A percentile compares a stretch with the other conserved stretches of the same genome.
These are phyloP conservation scores for Candida alai DNA, from an alignment of 805 yeast genomes.

Conservation along the genomic window DNA sequence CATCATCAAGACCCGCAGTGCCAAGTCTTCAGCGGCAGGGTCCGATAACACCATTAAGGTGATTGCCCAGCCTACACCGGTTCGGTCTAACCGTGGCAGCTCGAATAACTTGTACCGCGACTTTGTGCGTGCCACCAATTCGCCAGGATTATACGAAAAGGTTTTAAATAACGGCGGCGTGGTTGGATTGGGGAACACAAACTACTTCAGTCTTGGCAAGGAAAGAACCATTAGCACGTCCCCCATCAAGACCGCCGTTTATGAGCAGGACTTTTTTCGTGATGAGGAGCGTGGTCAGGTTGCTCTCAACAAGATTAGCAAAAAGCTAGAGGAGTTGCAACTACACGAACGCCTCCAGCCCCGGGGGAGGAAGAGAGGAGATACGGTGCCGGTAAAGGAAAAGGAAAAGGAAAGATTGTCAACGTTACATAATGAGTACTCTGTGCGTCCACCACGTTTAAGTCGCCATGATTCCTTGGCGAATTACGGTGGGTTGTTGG, in stretches of 20 bases:
- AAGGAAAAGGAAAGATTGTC: neutral
- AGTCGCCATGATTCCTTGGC: too few relatives aligned
- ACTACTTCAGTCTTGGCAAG: conserved; percentile 30
- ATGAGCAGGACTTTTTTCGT: too few relatives aligned
- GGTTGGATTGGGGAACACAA: conserved; percentile 36
- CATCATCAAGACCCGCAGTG: neutral
- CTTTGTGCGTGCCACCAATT: conserved; percentile 9
- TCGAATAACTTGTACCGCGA: conserved; percentile 6
- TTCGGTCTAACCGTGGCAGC: neutral
- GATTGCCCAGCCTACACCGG: conserved; percentile 9
- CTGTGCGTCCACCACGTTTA: too few relatives aligned
- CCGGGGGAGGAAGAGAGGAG: conserved; percentile 5
- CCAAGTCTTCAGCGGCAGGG: neutral
- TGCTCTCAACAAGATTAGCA: conserved; percentile 16
- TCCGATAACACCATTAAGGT: conserved; percentile 4
- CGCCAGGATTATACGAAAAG: conserved; percentile 18
- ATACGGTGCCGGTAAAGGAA: conserved; percentile 2
- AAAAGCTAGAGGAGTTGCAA: conserved; percentile 15
- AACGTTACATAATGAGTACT: too few relatives aligned
- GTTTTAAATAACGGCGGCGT: conserved; percentile 13
- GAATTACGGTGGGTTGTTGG: conserved; percentile 8
- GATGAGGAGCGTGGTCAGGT: too few relatives aligned
- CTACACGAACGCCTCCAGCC: too few relatives aligned
- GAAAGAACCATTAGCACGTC: conserved; percentile 19
- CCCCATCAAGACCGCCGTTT: conserved; percentile 24